Percentiles rank a stretch among this genome's conserved stretches.
Evolutionary conservation across 2,329 filamentous ascomycete species (phyloP).

Genomic region (Venturia aucupariae): DNA sequence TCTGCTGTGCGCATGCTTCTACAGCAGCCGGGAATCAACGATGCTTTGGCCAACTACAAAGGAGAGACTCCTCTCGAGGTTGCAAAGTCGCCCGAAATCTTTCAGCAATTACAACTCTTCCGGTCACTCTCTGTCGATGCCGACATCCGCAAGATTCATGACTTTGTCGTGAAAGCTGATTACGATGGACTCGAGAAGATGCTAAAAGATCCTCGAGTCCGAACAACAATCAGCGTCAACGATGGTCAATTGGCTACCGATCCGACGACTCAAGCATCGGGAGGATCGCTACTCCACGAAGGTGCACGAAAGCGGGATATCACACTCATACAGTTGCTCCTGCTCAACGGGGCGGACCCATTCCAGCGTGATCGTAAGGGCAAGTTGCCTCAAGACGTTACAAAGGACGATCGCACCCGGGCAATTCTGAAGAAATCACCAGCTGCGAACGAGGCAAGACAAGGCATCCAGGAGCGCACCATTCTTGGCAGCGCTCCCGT

Average conservation of each 20-base stretch:
- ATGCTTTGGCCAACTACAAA: constrained; percentile 74
- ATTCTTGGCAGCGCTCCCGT: constrained; percentile 63
- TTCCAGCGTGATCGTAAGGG: constrained; percentile 92
- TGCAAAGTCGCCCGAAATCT: constrained; percentile 86
- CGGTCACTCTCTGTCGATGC: constrained; percentile 82
- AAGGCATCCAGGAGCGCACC: constrained; percentile 93
- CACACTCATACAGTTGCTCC: constrained; percentile 76
- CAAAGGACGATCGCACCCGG: constrained; percentile 83
- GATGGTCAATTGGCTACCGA: constrained; percentile 82
- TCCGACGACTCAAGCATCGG: constrained; percentile 62
- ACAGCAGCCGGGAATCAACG: constrained; percentile 76
- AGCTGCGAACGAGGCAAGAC: constrained; percentile 85
- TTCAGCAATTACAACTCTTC: constrained; percentile 85
- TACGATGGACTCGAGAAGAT: constrained; percentile 72
- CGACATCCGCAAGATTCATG: constrained; percentile 77
- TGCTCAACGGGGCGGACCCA: constrained; percentile 91
- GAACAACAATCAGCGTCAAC: constrained; percentile 86
- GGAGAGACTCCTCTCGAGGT: constrained; percentile 82
- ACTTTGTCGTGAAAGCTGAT: constrained; percentile 60
- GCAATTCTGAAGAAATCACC: constrained; percentile 89
- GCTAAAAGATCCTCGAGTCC: constrained; percentile 74
- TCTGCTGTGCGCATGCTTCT: constrained; percentile 76
- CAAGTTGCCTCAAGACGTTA: constrained; percentile 91
- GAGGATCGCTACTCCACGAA: constrained; percentile 90
- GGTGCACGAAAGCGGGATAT: constrained; percentile 81